Base-by-base conservation (phyloP, 2,329 filamentous ascomycete species). In the Aspergillus cejpii region DNA sequence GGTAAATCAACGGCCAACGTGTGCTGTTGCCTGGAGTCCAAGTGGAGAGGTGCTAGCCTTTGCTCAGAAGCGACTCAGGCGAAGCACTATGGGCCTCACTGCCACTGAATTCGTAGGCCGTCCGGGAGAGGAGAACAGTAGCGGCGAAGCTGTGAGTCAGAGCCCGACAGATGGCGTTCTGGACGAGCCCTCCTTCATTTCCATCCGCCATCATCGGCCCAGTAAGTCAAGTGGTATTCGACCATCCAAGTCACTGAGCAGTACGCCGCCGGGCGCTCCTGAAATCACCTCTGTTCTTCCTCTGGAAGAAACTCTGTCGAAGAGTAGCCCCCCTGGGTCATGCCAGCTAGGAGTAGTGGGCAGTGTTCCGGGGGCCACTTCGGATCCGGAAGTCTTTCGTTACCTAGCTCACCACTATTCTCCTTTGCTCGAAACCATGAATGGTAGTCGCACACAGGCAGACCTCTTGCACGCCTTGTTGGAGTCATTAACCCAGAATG, bases 101-200 rank as follows among this genome's bases (percentile, higher is more conserved):
- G 56, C 64, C 14, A 53, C 65, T 2, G 65, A 70, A 29, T 68
- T 73, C 37, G 59, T 71, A 31, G 67, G 68, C 14, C 48, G 58
- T 15, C 59, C 65, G 36, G 61, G 64, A 47, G 72, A 74, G 15
- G 67, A 68, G 42, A 63, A 64, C 37, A 71, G 64, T 47, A 68
- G 64, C 48, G 68, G 70, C 17, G 75, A 74, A 71, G 50, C 61
- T 63, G 69, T 74, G 41, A 71, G 68, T 39, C 68, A 74, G 29
- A 77, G 74, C 56, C 75, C 77, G 20, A 71, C 70, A 26, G 79
- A 83, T 54, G 78, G 81, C 50, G 74, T 72, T 44, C 60, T 77
- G 11, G 77, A 80, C 54, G 77, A 81, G 41, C 71, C 69, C 28
- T 74, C 76, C 43, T 63, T 79, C n/a, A 67, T 70, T 47, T 69